These are phyloP conservation scores for Diaporthe velutina DNA, from an alignment of 2,329 filamentous ascomycete species.

Conservation along the genomic window DNA sequence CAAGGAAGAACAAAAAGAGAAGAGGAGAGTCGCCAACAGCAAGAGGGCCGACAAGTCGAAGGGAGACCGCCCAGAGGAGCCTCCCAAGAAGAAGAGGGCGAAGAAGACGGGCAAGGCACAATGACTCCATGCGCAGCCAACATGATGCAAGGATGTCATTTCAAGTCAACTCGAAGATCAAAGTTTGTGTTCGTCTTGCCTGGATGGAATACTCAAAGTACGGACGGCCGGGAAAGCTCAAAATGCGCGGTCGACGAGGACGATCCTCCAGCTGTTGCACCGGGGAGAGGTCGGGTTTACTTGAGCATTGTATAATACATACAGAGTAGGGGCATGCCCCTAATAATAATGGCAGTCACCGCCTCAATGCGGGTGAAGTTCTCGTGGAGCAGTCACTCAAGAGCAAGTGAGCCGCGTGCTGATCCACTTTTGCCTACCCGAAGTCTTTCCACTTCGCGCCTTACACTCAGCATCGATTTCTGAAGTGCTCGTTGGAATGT, in stretches of 20 bases:
- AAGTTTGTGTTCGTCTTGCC: too few relatives aligned
- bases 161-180: background rate
- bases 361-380: too few relatives aligned
- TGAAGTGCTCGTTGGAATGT: too few relatives aligned
- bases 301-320: background rate
- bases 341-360: background rate
- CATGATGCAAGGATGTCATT: too few relatives aligned
- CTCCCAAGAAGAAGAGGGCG: background rate
- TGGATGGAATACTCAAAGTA: background rate
- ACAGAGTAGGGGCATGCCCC: background rate
- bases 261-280: background rate
- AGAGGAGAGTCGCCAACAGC: background rate
- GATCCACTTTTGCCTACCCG: too few relatives aligned
- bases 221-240: background rate
- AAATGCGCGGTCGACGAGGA: background rate
- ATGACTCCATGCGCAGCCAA: background rate
- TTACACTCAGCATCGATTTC: too few relatives aligned
- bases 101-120: background rate
- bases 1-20: background rate
- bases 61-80: background rate
- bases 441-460: too few relatives aligned
- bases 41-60: background rate
- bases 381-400: too few relatives aligned
- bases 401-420: too few relatives aligned
- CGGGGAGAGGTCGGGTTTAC: too few relatives aligned